Evolutionary conservation across 2,329 filamentous ascomycete genomes (phyloP).

Genomic region (Blumeriella jaapii): DNA sequence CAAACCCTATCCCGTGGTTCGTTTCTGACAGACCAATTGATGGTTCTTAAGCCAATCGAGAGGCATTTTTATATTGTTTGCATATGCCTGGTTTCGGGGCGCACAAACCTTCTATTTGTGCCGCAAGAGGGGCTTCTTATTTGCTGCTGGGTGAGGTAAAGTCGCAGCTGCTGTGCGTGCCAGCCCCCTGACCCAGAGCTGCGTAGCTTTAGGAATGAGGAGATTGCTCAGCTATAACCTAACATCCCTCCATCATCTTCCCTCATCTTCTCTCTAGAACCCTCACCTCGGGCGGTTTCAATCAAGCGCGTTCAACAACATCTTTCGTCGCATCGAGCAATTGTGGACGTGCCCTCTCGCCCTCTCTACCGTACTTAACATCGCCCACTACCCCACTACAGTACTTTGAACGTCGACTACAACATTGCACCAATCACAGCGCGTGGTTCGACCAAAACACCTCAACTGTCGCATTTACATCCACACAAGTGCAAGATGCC

Average conservation of each 20-base stretch:
- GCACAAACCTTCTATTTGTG: slow-evolving; percentile 19
- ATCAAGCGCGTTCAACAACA: not conserved
- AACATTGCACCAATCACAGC: slow-evolving; percentile 17
- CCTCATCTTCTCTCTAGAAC: slow-evolving; percentile 1
- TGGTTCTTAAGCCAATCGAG: too few relatives aligned
- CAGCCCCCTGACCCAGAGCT: slow-evolving; percentile 5
- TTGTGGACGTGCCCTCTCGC: not conserved
- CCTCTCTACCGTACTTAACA: too few relatives aligned
- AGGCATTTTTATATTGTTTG: too few relatives aligned
- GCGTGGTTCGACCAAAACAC: slow-evolving; percentile 10
- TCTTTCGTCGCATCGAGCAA: not conserved
- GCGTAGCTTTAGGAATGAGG: slow-evolving; percentile 16
- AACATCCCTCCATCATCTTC: slow-evolving; percentile 16
- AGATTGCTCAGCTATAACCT: slow-evolving; percentile 23
- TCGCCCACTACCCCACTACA: slow-evolving; percentile 2
- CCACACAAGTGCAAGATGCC: slow-evolving; percentile 35
- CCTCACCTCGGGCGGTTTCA: not conserved
- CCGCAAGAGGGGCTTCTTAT: slow-evolving; percentile 16
- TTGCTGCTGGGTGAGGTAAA: slow-evolving; percentile 13
- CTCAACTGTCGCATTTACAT: slow-evolving; percentile 4
- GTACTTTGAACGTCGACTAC: too few relatives aligned
- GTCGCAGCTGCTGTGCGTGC: slow-evolving; percentile 1
- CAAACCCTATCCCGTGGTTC: too few relatives aligned
- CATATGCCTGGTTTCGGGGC: slow-evolving; percentile 13
- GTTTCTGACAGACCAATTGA: too few relatives aligned